Evolutionary conservation across 1,139 yeast genomes (phyloP).

Genomic region (Pneumocystis carinii): DNA sequence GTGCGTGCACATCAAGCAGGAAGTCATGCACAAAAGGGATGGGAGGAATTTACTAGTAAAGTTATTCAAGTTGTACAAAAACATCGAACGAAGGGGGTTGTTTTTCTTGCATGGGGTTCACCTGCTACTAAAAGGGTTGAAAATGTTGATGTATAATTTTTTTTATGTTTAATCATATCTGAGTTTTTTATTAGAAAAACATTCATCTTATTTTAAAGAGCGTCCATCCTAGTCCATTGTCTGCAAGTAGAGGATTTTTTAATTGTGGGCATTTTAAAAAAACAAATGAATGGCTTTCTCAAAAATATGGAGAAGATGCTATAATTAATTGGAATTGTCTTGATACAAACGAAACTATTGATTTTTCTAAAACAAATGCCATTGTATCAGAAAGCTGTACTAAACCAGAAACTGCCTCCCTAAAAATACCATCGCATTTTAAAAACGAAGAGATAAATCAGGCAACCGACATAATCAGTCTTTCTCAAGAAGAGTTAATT

Average conservation of each 20-base stretch:
- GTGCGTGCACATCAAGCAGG: slow-evolving; percentile 90
- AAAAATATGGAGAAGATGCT: slow-evolving; percentile 30
- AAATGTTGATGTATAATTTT: slow-evolving; percentile 21
- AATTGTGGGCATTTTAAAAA: slow-evolving; percentile 52
- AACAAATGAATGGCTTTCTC: slow-evolving; percentile 61
- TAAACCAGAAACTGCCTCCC: neutral
- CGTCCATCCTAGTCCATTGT: slow-evolving; percentile 90
- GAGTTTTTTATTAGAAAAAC: neutral
- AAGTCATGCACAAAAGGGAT: slow-evolving; percentile 79
- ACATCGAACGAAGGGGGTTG: slow-evolving; percentile 38
- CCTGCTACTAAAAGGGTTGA: slow-evolving; percentile 72
- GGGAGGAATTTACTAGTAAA: slow-evolving; percentile 80
- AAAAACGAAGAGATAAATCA: neutral
- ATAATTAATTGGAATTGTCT: slow-evolving; percentile 50
- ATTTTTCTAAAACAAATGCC: neutral
- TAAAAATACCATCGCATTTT: neutral
- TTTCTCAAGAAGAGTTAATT: neutral
- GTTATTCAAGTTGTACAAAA: slow-evolving; percentile 42
- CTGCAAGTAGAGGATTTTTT: slow-evolving; percentile 76
- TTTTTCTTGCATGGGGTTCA: slow-evolving; percentile 83
- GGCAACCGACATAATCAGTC: neutral
- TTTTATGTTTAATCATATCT: slow-evolving; percentile 16
- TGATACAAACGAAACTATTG: neutral
- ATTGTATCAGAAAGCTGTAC: neutral
- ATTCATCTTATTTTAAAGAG: slow-evolving; percentile 40